Evolutionary conservation across 1,139 yeast genomes (phyloP).

Genomic region (Diutina mesorugosa): DNA sequence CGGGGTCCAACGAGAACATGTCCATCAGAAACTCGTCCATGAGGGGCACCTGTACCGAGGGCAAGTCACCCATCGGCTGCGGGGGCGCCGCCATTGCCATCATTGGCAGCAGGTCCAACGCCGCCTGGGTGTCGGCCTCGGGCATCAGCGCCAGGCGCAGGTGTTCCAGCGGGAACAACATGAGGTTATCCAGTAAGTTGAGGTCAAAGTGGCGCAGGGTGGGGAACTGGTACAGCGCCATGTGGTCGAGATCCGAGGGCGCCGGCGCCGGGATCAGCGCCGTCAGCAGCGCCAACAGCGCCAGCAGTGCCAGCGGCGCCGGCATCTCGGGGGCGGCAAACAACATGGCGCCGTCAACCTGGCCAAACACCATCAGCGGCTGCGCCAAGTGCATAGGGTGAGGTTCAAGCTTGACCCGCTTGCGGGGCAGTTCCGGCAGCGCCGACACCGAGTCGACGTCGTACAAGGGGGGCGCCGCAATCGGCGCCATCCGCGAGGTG

Average conservation of each 20-base stretch:
- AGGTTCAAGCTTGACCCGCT: conserved; percentile 1
- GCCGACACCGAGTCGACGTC: background rate
- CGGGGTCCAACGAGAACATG: background rate
- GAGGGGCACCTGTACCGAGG: background rate
- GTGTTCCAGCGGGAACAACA: background rate
- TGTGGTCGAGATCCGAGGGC: background rate
- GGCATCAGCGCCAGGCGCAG: background rate
- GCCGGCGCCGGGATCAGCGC: background rate
- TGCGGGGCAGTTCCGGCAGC: background rate
- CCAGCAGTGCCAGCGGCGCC: background rate
- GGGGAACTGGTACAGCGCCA: background rate
- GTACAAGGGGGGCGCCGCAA: background rate
- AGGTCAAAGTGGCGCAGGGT: background rate
- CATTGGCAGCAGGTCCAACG: background rate
- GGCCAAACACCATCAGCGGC: background rate
- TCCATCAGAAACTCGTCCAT: background rate
- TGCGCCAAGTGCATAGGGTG: background rate
- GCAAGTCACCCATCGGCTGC: background rate
- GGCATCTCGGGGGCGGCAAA: background rate
- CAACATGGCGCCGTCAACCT: background rate
- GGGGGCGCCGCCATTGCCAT: background rate
- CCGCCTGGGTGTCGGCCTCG: background rate
- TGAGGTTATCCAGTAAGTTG: background rate
- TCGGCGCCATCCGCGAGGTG: background rate
- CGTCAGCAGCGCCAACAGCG: background rate